Evolutionary conservation across 441 rosid species (phyloP), one percentile per base, ranked within the genome.

Genomic region (Populus hybrid): DNA sequence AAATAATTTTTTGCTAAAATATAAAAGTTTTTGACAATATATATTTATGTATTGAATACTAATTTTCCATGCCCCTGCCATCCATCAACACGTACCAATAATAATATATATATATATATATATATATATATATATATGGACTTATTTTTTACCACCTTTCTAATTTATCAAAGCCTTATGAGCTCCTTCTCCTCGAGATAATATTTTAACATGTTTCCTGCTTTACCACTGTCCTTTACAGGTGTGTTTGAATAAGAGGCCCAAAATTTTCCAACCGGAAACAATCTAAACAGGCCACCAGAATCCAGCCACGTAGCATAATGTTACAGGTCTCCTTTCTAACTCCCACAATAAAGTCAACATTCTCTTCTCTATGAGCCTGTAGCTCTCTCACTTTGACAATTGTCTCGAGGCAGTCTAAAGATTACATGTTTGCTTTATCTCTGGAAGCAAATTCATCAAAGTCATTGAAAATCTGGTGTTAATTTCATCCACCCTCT

Each of bases 391-490:
- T 20, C 12, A 1, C 7, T 61, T 56, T 77, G 86, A 86, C 86
- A 82, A 16, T 38, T 86, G 84, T 70, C 76, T 74, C 56, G 12
- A 3, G 29, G n/a, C 24, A 23, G 56, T 66, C 18, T 14, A 67
- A 23, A 23, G 6, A 4, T 11, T n/a, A 36, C 20, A 26, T 9
- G 56, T 1, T 12, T 50, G 33, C 50, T 36, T 71, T 29, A 14
- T 69, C 9, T 73, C 33, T 12, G 29, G n/a, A 6, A 67, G 35
- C 71, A 71, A 64, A 82, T 83, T 82, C 86, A 86, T 2, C 56
- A 45, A 87, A 85, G 78, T 68, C 76, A 80, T 81, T 82, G 79
- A 86, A 82, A 90, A 81, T 85, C 78, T 36, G 90, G 83, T 82
- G 83, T 73, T 82, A 56, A 7, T 81, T 83, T 71, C 88, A 85